phyloP scores from a whole-genome alignment of 2,329 filamentous ascomycete genomes.

The Diaporthe sp. region DNA sequence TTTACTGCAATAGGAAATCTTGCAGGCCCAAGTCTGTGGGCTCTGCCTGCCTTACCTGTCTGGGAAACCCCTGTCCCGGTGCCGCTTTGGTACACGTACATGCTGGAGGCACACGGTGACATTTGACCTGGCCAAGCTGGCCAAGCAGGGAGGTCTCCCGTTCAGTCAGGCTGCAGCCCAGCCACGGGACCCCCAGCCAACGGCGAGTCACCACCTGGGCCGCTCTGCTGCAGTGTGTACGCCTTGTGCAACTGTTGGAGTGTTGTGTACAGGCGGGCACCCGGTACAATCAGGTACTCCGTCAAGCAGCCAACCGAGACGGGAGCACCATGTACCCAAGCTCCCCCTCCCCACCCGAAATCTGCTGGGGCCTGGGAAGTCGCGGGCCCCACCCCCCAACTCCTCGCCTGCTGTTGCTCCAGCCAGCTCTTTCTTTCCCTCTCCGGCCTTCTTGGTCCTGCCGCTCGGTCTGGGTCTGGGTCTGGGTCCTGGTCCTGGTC shows the following conservation, averaged over 20 bases:
- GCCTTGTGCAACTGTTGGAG: constrained; percentile 26
- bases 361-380: constrained; percentile 12
- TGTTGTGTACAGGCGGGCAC: constrained; percentile 15
- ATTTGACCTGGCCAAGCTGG: constrained; percentile 1
- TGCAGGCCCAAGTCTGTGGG: constrained; percentile 20
- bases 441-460: constrained; percentile 2
- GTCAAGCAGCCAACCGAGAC: constrained; percentile 22
- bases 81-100: not conserved
- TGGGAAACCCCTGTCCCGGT: constrained; percentile 29
- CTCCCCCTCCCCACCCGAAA: constrained; percentile 5
- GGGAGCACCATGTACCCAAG: constrained; percentile 6
- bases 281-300: constrained; percentile 9
- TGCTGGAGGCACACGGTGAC: constrained; percentile 11
- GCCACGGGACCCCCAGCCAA: constrained; percentile 26
- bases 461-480: constrained; percentile 17
- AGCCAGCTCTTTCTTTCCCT: constrained; percentile 24
- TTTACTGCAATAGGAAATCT: constrained; percentile 13
- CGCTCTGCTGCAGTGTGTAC: constrained; percentile 20
- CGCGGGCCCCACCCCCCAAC: constrained; percentile 13
- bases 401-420: constrained; percentile 7
- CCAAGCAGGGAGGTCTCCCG: constrained; percentile 17
- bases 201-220: constrained; percentile 28
- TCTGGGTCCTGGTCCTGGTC: too few species aligned
- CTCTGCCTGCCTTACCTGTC: constrained; percentile 32
- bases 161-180: constrained; percentile 28